Conservation (phyloP, 441 rosid species). For the Daphne laureola region DNA sequence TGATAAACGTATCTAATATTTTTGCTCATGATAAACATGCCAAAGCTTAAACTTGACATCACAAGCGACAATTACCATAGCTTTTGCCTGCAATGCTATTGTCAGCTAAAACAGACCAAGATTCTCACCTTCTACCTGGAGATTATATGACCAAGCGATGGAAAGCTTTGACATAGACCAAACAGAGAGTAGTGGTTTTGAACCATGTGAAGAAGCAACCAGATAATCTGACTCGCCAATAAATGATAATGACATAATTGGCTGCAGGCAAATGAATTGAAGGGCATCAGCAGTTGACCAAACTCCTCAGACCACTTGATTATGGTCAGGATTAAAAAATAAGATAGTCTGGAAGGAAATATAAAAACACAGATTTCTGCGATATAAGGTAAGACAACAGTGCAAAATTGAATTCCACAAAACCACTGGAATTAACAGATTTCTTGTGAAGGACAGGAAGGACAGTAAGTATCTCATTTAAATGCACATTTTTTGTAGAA, state of each 20-base stretch:
- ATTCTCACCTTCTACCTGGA: slow-evolving; percentile 70
- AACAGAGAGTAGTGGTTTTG: slow-evolving; percentile 61
- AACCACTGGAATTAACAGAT: no score
- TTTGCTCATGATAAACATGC: no score
- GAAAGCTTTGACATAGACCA: slow-evolving; percentile 78
- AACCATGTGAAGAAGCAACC: slow-evolving; percentile 62
- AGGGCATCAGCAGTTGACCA: slow-evolving; percentile 1
- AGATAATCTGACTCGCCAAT: slow-evolving; percentile 71
- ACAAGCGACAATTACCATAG: neutral
- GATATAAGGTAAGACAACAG: neutral
- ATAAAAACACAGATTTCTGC: no score
- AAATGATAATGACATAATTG: slow-evolving; percentile 67
- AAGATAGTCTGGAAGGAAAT: no score
- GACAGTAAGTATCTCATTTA: no score
- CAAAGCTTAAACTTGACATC: no score
- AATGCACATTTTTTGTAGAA: no score
- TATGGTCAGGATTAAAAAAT: no score
- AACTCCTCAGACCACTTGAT: no score
- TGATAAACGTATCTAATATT: no score
- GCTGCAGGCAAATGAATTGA: slow-evolving; percentile 36
- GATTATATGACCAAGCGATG: slow-evolving; percentile 71
- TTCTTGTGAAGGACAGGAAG: no score
- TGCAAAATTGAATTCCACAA: no score
- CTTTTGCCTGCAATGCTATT: neutral
- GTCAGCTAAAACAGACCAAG: slow-evolving; percentile 6